Evolutionary conservation across 1,284 basidiomycete species (phyloP), one percentile per base, ranked within the genome.

Genomic region (Bondarzewia mesenterica): DNA sequence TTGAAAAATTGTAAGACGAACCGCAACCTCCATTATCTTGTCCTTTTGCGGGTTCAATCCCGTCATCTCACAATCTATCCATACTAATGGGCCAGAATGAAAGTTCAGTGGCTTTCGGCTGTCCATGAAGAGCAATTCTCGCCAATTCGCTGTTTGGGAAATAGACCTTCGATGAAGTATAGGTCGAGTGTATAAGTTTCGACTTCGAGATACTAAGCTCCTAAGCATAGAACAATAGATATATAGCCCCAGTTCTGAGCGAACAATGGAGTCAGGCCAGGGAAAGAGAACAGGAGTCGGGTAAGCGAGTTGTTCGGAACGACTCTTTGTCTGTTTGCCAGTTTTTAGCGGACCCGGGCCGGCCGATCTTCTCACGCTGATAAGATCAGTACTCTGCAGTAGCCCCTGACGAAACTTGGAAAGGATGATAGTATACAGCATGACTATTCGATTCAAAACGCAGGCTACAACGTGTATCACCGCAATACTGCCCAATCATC

Each of bases 41-140:
- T 93, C 85, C 25, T 63, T 78, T 23, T 74, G 70, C 3, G 74
- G 73, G 58, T 85, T 66, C 20, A 84, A 62, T 4, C 82, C 82
- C 2, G 88, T 90, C 90, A 93, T 93, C 66, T 93, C 89, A 59
- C 89, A 89, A 62, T 93, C 90, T 44, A 93, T 77, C 89, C 89
- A 93, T 2, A 93, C 86, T 43, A 93, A 65, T 7, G 90, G 89
- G 0, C 86, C 85, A 16, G 77, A 72, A 5, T 67, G 58, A 40
- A 71, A 75, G 16, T 42, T 23, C 35, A 49, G 29, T 12, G 47
- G 45, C 18, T 42, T 42, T 10, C 16, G 38, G 10, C 14, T 32
- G 29, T 10, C 5, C 29, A 32, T 32, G 10, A 32, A 12, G 12
- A n/a, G n/a, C 29, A 12, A 12, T 4, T 10, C n/a, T 32, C 29